Conservation (phyloP, 1,284 basidiomycete species). For the Marasmius oreades region DNA sequence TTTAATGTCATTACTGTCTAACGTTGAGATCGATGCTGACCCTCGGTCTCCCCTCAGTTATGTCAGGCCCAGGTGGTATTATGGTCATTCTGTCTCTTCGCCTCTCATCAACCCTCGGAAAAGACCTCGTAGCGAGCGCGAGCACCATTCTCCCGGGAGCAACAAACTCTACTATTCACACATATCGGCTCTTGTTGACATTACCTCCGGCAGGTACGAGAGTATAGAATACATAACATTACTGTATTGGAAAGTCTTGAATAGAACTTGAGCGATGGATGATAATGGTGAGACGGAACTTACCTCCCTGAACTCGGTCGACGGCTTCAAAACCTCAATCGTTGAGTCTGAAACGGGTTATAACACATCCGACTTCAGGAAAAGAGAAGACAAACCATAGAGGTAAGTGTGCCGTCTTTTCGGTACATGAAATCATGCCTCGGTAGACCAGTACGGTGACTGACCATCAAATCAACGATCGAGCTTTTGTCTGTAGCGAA, state of each 20-base stretch:
- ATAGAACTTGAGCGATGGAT: neutral
- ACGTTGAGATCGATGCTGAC: neutral
- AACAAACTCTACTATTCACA: no score
- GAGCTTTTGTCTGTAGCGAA: constrained; percentile 18
- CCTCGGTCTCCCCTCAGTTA: neutral
- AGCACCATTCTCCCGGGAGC: no score
- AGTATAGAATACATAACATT: constrained; percentile 20
- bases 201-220: constrained; percentile 17
- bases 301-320: constrained; percentile 2
- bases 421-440: constrained; percentile 21
- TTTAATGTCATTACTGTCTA: neutral
- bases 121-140: no score
- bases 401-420: constrained; percentile 14
- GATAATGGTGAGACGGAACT: constrained; percentile 3
- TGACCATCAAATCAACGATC: constrained; percentile 20
- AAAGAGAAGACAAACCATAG: no score
- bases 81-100: neutral
- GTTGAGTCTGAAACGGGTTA: neutral
- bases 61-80: constrained; percentile 25
- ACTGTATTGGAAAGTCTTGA: constrained; percentile 16
- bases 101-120: no score
- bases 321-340: constrained; percentile 9
- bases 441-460: constrained; percentile 23
- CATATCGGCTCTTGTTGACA: constrained; percentile 11
- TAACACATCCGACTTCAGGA: no score